Evolutionary conservation across 805 yeast genomes (phyloP).

Genomic region (Yarrowia porcina): DNA sequence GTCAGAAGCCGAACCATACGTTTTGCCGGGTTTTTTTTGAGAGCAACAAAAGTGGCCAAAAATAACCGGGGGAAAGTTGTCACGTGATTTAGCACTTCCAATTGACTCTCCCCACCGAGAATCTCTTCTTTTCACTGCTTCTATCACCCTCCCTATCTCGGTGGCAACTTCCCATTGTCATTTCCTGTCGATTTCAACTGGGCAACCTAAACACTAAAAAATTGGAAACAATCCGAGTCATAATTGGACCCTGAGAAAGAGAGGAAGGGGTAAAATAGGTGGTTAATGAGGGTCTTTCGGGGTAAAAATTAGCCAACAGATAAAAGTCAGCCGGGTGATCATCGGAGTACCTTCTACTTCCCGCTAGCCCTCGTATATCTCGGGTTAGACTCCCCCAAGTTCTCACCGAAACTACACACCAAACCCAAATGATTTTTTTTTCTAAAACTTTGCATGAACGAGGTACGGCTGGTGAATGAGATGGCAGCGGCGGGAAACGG

Average conservation of each 20-base stretch:
- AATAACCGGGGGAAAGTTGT: too few species aligned
- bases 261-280: not conserved
- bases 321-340: too few species aligned
- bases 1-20: not conserved
- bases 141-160: not conserved
- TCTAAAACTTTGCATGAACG: not conserved
- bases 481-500: not conserved
- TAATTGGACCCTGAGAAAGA: not conserved
- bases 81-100: too few species aligned
- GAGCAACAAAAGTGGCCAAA: not conserved
- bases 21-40: not conserved
- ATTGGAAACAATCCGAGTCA: conserved; percentile 16
- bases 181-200: not conserved
- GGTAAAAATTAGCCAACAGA: too few species aligned
- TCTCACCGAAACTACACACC: too few species aligned
- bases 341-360: too few species aligned
- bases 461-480: conserved; percentile 15
- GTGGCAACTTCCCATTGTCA: not conserved
- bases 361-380: too few species aligned
- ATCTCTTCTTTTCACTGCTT: too few species aligned
- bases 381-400: too few species aligned
- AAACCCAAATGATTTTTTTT: not conserved
- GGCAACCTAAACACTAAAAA: not conserved
- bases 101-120: too few species aligned
- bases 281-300: not conserved